These are phyloP conservation scores for Jackrogersella minutella DNA, from an alignment of 495 filamentous ascomycete genomes.

Conservation along the genomic window DNA sequence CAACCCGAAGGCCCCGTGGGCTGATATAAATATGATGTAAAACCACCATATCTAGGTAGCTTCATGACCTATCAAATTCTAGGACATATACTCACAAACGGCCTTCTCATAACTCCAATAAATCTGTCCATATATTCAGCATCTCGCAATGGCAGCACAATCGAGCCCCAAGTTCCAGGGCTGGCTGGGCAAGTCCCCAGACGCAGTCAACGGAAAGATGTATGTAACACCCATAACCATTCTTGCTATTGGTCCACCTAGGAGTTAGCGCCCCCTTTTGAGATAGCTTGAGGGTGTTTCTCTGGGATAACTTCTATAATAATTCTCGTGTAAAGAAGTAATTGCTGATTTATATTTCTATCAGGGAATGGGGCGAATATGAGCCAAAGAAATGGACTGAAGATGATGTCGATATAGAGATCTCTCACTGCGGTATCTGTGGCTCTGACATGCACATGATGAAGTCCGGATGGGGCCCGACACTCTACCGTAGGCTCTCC, in stretches of 20 bases:
- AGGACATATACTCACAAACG: background rate
- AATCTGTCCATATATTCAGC: background rate
- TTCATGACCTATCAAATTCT: background rate
- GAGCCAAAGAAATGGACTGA: slow-evolving; percentile 81
- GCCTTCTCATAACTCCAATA: background rate
- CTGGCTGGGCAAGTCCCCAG: slow-evolving; percentile 75
- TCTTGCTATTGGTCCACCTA: background rate
- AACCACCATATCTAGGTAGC: too few relatives aligned
- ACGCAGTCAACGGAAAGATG: slow-evolving; percentile 72
- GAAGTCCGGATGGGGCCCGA: slow-evolving; percentile 69
- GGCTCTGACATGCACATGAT: slow-evolving; percentile 81
- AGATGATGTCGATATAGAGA: slow-evolving; percentile 78
- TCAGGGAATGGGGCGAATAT: slow-evolving; percentile 67
- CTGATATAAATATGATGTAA: background rate
- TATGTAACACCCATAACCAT: background rate
- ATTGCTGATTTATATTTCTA: background rate
- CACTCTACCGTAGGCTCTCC: slow-evolving; percentile 38
- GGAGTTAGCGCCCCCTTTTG: background rate
- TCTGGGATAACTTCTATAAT: too few relatives aligned
- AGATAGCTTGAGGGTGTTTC: too few relatives aligned
- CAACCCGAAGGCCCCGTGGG: too few relatives aligned
- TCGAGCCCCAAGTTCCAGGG: slow-evolving; percentile 68
- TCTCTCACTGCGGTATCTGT: slow-evolving; percentile 88
- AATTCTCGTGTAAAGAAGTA: background rate
- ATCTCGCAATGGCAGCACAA: slow-evolving; percentile 26